Percentiles rank a stretch among this genome's conserved stretches.
Evolutionary conservation across 75 land plant genomes (phyloP).

Genomic region (Picea glauca): DNA sequence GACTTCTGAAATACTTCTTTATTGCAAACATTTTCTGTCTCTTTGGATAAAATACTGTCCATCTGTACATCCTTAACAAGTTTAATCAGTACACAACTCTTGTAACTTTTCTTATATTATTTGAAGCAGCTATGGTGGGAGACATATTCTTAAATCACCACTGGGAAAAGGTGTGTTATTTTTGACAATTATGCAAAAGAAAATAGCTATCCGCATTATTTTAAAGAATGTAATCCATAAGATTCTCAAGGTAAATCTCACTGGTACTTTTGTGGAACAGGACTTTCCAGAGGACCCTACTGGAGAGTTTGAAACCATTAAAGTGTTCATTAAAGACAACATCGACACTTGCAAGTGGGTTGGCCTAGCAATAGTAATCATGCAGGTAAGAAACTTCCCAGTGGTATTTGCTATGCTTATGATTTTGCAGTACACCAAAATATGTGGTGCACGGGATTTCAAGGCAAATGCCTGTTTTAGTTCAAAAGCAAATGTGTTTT

Average conservation of each 20-base stretch:
- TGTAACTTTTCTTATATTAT: slow-evolving; percentile 35
- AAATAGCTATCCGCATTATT: not conserved
- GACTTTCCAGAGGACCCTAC: slow-evolving; percentile 82
- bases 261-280: slow-evolving; percentile 25
- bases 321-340: slow-evolving; percentile 53
- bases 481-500: not conserved
- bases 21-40: not conserved
- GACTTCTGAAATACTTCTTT: not conserved
- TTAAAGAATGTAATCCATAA: not conserved
- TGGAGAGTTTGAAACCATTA: slow-evolving; percentile 66
- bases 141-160: slow-evolving; percentile 50
- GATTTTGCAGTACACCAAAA: not conserved
- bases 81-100: slow-evolving; percentile 53
- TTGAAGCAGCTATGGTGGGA: slow-evolving; percentile 65
- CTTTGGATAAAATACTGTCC: not conserved
- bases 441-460: not conserved
- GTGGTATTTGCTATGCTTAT: not conserved
- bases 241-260: not conserved
- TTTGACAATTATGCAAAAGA: not conserved
- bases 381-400: slow-evolving; percentile 49
- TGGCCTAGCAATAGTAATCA: slow-evolving; percentile 44
- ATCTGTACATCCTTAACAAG: not conserved
- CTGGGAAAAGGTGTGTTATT: slow-evolving; percentile 63
- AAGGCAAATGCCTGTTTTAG: no score
- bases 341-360: slow-evolving; percentile 62